Conservation (phyloP, 306 rosid genomes). For the Carpinus fangiana region DNA sequence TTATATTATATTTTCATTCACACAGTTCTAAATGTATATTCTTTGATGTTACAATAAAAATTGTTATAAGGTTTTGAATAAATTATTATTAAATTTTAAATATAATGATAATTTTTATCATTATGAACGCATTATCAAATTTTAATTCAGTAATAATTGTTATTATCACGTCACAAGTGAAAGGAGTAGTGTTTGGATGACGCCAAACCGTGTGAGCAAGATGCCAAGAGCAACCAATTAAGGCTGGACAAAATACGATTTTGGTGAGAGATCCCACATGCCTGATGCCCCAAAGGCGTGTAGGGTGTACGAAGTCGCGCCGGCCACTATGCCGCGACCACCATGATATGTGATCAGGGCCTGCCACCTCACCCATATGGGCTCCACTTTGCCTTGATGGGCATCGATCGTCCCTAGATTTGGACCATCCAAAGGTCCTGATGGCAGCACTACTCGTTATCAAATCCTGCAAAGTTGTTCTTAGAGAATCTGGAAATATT, state of each 20-base stretch:
- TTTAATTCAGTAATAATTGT: too few species aligned
- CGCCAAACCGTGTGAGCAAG: constrained; percentile 49
- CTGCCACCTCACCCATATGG: constrained; percentile 20
- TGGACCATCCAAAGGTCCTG: constrained; percentile 2
- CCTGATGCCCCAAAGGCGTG: not conserved
- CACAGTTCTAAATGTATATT: too few species aligned
- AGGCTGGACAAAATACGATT: constrained; percentile 25
- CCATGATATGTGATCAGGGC: not conserved
- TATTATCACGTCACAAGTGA: not conserved
- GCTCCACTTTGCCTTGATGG: constrained; percentile 28
- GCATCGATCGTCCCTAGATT: not conserved
- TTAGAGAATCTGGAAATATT: constrained; percentile 12
- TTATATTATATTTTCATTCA: too few species aligned
- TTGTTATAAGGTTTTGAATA: too few species aligned
- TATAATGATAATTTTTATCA: too few species aligned
- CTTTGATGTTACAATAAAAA: too few species aligned
- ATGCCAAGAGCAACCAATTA: too few species aligned
- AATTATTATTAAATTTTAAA: too few species aligned
- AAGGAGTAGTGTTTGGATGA: constrained; percentile 5
- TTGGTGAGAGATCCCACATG: constrained; percentile 4
- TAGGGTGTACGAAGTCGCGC: constrained; percentile 18
- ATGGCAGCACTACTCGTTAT: not conserved
- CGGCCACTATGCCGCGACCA: constrained; percentile 19
- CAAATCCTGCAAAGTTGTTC: not conserved
- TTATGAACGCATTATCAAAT: too few species aligned